A percentile compares a stretch with the other conserved stretches of the same genome.
These are phyloP conservation scores for Stentor roeselii DNA, from an alignment of 73 alveolate genomes.

Conservation along the genomic window DNA sequence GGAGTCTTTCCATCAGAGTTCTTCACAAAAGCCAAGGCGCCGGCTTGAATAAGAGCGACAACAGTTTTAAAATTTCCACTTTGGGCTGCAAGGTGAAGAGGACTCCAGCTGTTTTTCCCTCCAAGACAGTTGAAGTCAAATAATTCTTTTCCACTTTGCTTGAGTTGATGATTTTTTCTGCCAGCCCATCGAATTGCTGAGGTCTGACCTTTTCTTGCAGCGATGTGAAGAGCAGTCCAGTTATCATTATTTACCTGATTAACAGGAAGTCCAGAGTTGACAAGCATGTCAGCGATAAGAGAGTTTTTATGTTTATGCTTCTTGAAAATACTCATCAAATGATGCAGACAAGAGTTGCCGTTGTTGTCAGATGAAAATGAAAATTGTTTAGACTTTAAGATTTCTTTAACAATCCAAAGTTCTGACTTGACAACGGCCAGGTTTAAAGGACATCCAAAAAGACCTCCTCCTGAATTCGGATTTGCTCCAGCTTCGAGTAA, in stretches of 20 bases:
- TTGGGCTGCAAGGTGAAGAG: conserved; percentile 81
- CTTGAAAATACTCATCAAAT: conserved; percentile 46
- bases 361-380: conserved; percentile 44
- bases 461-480: conserved; percentile 61
- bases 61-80: conserved; percentile 59
- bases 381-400: conserved; percentile 37
- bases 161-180: conserved; percentile 29
- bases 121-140: conserved; percentile 72
- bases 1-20: conserved; percentile 77
- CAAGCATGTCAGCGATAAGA: conserved; percentile 63
- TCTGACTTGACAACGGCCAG: conserved; percentile 51
- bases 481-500: conserved; percentile 40
- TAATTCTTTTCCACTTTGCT: conserved; percentile 32
- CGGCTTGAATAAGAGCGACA: conserved; percentile 54
- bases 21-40: conserved; percentile 78
- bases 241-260: conserved; percentile 64
- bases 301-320: conserved; percentile 53
- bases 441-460: conserved; percentile 60
- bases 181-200: conserved; percentile 63
- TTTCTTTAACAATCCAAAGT: conserved; percentile 28
- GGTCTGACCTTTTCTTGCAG: conserved; percentile 77
- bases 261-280: conserved; percentile 62
- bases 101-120: conserved; percentile 75
- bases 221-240: conserved; percentile 88
- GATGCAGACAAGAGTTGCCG: conserved; percentile 57